A percentile compares a stretch with the other conserved stretches of the same genome.
These are phyloP conservation scores for Coniella lustricola DNA, from an alignment of 2,329 filamentous ascomycete species.

Conservation along the genomic window DNA sequence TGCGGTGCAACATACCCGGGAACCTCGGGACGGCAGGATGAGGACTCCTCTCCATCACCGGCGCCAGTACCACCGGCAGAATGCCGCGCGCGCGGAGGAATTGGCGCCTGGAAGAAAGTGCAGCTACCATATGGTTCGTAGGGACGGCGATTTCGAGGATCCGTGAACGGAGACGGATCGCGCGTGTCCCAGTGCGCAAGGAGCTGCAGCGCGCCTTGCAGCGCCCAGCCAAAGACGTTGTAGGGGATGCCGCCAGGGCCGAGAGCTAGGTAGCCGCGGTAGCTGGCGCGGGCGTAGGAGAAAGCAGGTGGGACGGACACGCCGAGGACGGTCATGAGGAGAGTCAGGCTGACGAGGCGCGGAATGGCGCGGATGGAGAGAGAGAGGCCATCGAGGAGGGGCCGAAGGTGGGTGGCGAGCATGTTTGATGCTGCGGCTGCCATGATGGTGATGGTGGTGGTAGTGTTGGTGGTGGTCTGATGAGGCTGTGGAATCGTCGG, in stretches of 20 bases:
- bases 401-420: slow-evolving; percentile 5
- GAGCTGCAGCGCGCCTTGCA: slow-evolving; percentile 27
- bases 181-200: slow-evolving; percentile 28
- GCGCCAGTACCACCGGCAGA: no score
- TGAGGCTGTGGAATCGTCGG: background rate
- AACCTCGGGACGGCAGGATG: slow-evolving; percentile 27
- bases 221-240: slow-evolving; percentile 34
- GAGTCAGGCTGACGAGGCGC: slow-evolving; percentile 1
- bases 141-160: slow-evolving; percentile 13
- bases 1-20: slow-evolving; percentile 31
- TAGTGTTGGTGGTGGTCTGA: background rate
- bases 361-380: background rate
- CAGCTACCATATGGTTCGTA: slow-evolving; percentile 22
- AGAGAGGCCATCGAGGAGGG: background rate
- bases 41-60: no score
- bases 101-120: slow-evolving; percentile 18
- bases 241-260: slow-evolving; percentile 37
- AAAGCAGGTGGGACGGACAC: slow-evolving; percentile 11
- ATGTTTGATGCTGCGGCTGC: background rate
- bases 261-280: slow-evolving; percentile 34
- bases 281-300: slow-evolving; percentile 25
- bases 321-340: slow-evolving; percentile 7
- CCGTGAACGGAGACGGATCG: slow-evolving; percentile 22
- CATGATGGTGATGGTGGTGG: background rate
- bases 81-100: slow-evolving; percentile 21